Evolutionary conservation across 192 early-diverging fungal genomes (phyloP), one percentile per base, ranked within the genome.

Genomic region (Mortierella hygrophila): DNA sequence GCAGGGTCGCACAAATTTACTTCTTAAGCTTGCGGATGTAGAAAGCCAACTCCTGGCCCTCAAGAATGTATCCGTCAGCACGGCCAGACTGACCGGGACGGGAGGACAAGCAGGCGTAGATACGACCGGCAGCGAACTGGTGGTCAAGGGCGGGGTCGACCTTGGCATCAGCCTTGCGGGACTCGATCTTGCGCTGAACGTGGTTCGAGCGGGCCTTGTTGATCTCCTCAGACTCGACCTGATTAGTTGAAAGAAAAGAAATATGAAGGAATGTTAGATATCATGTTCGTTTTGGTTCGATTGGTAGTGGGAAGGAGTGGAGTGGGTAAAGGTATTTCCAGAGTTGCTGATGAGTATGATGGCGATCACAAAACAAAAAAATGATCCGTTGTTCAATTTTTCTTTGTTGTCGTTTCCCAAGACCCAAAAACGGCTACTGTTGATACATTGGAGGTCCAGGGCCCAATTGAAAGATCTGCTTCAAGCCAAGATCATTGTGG

Each of bases 11-110:
- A 78, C 37, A 52, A 80, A 69, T 86, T 86, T 86, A 86, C 84
- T 86, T 86, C 84, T 86, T 86, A 76, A 86, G 79, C 84, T 86
- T 86, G 79, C 84, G 84, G 84, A 86, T 88, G 95, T 99, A 99
- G 96, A 99, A 99, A 81, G 99, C 98, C 83, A 99, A 96, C 93
- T 99, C 98, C 94, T 98, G 97, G 81, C 98, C 98, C 90, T 99
- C 98, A 70, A 99, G 93, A 88, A 99, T 96, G 94, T 99, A 99
- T 78, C 98, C 98, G 91, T 99, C 98, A 82, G 93, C 93, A 89
- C 98, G 96, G 80, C 98, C 98, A 87, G 96, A 96, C 93, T 99
- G 98, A 88, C 98, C 98, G 44, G 98, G 98, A 85, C 98, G 96
- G 80, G 98, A 99, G 46, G 97, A 89, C 88, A 99, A 91, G 88